phyloP scores from a whole-genome alignment of 257 asterid species.

The Solanum bulbocastanum region DNA sequence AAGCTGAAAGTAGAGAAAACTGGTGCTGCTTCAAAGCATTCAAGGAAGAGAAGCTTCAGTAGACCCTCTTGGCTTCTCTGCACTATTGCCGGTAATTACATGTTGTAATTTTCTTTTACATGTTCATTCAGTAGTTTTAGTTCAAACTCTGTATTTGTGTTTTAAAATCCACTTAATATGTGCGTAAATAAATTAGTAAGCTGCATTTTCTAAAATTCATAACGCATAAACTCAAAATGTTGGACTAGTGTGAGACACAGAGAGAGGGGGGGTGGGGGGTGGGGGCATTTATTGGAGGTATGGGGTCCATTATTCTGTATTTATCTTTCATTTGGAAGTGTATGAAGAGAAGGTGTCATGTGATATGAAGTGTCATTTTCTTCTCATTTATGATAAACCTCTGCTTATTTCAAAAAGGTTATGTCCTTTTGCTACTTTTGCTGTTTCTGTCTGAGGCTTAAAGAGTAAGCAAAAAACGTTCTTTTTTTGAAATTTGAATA shows the following conservation, averaged over 20 bases:
- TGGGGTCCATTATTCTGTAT: background rate
- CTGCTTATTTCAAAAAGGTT: conserved; percentile 11
- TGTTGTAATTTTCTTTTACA: background rate
- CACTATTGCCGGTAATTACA: conserved; percentile 55
- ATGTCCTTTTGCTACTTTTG: conserved; percentile 11
- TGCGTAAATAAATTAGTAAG: background rate
- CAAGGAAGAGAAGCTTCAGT: conserved; percentile 37
- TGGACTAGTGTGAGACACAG: background rate
- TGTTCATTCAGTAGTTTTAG: background rate
- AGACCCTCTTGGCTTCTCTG: conserved; percentile 90
- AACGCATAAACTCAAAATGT: background rate
- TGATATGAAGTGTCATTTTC: conserved; percentile 36
- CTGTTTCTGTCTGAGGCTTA: background rate
- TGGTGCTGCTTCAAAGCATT: conserved; percentile 15
- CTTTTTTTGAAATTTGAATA: conserved; percentile 14
- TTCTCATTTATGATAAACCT: background rate
- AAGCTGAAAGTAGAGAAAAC: conserved; percentile 22
- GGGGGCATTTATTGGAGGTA: background rate
- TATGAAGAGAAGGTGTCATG: background rate
- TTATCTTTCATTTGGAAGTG: background rate
- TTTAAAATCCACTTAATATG: background rate
- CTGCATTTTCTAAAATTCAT: background rate
- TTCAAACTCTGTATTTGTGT: background rate
- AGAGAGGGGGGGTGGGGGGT: background rate
- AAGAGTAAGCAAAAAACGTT: background rate